These are phyloP conservation scores for Monosporascus sp. DNA, from an alignment of 2,329 filamentous ascomycete genomes.

Conservation along the genomic window DNA sequence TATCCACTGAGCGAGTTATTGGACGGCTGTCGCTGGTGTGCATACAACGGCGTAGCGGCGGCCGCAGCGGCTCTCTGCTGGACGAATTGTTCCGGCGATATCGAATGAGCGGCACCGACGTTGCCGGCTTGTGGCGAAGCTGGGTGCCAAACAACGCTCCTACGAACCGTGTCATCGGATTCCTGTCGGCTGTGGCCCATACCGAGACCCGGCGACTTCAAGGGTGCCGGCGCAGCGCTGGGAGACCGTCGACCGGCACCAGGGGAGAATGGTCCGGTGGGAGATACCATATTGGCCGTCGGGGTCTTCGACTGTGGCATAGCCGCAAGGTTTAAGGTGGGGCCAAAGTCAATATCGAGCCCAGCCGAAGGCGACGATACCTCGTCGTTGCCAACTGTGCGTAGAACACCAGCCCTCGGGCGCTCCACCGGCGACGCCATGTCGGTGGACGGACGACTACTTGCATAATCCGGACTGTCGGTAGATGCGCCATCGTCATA, in stretches of 20 bases:
- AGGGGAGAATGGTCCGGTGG: constrained; percentile 27
- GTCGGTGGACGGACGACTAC: constrained; percentile 52
- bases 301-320: constrained; percentile 17
- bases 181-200: constrained; percentile 38
- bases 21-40: constrained; percentile 56
- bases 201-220: constrained; percentile 18
- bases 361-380: constrained; percentile 3
- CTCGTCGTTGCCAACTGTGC: constrained; percentile 61
- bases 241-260: constrained; percentile 5
- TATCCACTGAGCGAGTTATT: constrained; percentile 39
- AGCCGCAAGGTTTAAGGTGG: constrained; percentile 60
- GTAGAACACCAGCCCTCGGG: constrained; percentile 73
- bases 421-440: constrained; percentile 51
- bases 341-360: constrained; percentile 76
- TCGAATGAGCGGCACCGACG: constrained; percentile 35
- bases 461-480: constrained; percentile 72
- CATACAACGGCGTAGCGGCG: constrained; percentile 48
- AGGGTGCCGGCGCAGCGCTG: constrained; percentile 1
- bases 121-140: constrained; percentile 45
- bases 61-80: constrained; percentile 64
- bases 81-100: constrained; percentile 80
- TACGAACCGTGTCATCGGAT: constrained; percentile 49
- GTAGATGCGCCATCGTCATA: constrained; percentile 62
- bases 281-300: constrained; percentile 6
- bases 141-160: constrained; percentile 76